Evolutionary conservation across 2,329 filamentous ascomycete genomes (phyloP).

Genomic region (Neopestalotiopsis clavispora): DNA sequence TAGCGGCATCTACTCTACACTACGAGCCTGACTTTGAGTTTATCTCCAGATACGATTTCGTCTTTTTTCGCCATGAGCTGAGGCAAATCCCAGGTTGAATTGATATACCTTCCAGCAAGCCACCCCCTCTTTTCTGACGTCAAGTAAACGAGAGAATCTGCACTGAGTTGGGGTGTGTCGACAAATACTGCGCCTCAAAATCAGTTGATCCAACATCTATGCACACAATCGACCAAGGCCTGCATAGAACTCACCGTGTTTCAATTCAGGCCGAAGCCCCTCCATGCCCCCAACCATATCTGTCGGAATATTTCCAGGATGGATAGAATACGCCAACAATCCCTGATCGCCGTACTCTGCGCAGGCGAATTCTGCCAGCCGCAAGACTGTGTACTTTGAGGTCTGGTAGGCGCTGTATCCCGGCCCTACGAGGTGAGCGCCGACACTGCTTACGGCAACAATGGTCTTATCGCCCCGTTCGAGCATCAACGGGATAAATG

Average conservation of each 20-base stretch:
- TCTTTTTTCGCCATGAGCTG: conserved; percentile 35
- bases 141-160: conserved; percentile 36
- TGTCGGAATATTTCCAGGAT: conserved; percentile 47
- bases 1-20: conserved; percentile 19
- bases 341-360: conserved; percentile 46
- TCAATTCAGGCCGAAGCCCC: neutral
- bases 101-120: conserved; percentile 42
- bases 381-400: conserved; percentile 49
- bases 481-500: conserved; percentile 48
- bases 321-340: conserved; percentile 45
- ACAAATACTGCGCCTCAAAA: conserved; percentile 25
- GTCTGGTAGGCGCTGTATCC: conserved; percentile 46
- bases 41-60: conserved; percentile 34
- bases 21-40: conserved; percentile 32
- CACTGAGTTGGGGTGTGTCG: conserved; percentile 32
- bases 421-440: conserved; percentile 34
- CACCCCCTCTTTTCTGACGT: conserved; percentile 34
- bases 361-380: conserved; percentile 50
- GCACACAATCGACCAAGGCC: neutral
- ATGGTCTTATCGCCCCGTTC: conserved; percentile 40
- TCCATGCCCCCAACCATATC: conserved; percentile 30
- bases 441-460: conserved; percentile 47
- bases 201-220: neutral
- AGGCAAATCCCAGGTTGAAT: conserved; percentile 44
- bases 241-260: neutral